Evolutionary conservation across 805 yeast species (phyloP).

Genomic region (Cephaloascus fragrans): DNA sequence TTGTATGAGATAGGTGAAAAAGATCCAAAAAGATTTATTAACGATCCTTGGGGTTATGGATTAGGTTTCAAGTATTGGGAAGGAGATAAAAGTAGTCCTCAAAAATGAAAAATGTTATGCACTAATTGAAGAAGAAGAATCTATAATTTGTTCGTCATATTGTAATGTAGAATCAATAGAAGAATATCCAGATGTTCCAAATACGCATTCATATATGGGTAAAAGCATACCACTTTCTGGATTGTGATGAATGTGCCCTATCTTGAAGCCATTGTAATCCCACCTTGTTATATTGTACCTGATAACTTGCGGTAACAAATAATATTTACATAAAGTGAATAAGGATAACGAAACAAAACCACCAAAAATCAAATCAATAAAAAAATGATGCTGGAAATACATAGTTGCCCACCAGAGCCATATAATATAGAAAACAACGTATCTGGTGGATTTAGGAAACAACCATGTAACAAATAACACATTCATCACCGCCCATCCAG

Average conservation of each 20-base stretch:
- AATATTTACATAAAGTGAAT: background rate
- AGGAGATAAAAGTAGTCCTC: constrained; percentile 13
- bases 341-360: background rate
- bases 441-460: constrained; percentile 9
- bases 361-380: constrained; percentile 10
- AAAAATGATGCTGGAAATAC: constrained; percentile 14
- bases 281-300: background rate
- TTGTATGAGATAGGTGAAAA: constrained; percentile 20
- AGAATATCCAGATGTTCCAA: background rate
- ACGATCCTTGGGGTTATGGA: constrained; percentile 26
- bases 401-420: constrained; percentile 16
- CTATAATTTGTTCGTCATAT: background rate
- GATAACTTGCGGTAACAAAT: background rate
- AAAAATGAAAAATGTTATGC: background rate
- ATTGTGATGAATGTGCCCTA: background rate
- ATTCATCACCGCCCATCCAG: constrained; percentile 18
- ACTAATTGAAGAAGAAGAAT: background rate
- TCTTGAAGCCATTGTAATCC: background rate
- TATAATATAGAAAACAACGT: constrained; percentile 6
- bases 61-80: constrained; percentile 26
- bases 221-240: background rate
- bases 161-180: background rate
- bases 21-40: constrained; percentile 19
- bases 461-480: constrained; percentile 11
- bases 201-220: background rate